These are phyloP conservation scores for Populus davidiana DNA, from an alignment of 345 rosid species.

Conservation along the genomic window DNA sequence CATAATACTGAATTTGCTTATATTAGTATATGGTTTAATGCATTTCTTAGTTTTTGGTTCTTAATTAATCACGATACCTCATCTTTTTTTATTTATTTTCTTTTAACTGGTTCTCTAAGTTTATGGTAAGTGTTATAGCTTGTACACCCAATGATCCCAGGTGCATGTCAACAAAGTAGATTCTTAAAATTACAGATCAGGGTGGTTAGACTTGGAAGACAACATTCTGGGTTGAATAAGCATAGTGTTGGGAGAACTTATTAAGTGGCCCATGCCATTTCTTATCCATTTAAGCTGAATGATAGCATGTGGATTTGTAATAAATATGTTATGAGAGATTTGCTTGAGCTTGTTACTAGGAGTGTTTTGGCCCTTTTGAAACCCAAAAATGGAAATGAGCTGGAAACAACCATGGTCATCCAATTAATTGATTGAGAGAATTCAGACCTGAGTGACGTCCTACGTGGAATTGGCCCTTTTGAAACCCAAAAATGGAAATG, in stretches of 20 bases:
- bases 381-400: neutral
- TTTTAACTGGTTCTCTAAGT: neutral
- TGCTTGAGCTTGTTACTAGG: neutral
- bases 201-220: neutral
- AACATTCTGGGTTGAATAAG: neutral
- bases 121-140: neutral
- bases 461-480: neutral
- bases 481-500: neutral
- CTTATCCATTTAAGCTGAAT: neutral
- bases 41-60: neutral
- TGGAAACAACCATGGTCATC: neutral
- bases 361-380: neutral
- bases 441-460: neutral
- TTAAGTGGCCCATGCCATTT: neutral
- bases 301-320: neutral
- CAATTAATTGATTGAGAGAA: neutral
- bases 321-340: no score
- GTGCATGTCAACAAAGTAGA: neutral
- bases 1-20: neutral
- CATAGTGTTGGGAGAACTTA: neutral
- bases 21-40: neutral
- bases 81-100: neutral
- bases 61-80: no score
- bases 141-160: neutral
- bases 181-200: neutral